Evolutionary conservation across 2,329 filamentous ascomycete species (phyloP).

Genomic region (Triangularia verruculosa): DNA sequence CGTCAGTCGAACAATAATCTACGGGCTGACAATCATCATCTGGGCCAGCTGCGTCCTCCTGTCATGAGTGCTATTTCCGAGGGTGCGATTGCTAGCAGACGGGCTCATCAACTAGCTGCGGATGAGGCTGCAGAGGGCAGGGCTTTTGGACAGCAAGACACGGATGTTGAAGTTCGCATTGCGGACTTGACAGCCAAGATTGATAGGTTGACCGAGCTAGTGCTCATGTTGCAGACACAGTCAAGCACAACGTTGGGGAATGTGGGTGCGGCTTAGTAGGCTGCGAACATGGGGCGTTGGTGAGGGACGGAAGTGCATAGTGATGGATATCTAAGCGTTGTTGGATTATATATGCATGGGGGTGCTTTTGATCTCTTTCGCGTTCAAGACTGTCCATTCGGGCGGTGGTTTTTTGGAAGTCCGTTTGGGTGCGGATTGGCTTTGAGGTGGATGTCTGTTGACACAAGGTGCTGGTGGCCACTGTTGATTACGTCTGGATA

Average conservation of each 20-base stretch:
- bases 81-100: conserved; percentile 1
- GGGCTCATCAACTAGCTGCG: conserved; percentile 10
- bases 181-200: conserved; percentile 56
- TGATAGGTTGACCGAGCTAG: conserved; percentile 52
- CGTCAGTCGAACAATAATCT: conserved; percentile 12
- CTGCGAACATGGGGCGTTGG: not conserved
- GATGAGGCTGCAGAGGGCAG: conserved; percentile 24
- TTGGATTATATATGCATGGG: too few species aligned
- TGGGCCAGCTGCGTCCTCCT: not conserved
- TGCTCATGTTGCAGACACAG: conserved; percentile 48
- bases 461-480: not conserved
- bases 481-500: not conserved
- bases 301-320: too few species aligned
- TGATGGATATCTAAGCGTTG: too few species aligned
- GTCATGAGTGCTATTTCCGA: not conserved
- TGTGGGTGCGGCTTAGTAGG: conserved; percentile 16
- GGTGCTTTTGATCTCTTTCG: too few species aligned
- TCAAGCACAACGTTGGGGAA: conserved; percentile 19
- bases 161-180: conserved; percentile 49
- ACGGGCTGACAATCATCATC: conserved; percentile 6
- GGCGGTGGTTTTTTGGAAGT: too few species aligned
- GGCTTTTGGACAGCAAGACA: conserved; percentile 29
- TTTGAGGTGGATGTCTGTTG: not conserved
- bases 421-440: too few species aligned
- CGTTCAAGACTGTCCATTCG: too few species aligned